Evolutionary conservation across 805 yeast genomes (phyloP).

Genomic region (Metschnikowia anglica): DNA sequence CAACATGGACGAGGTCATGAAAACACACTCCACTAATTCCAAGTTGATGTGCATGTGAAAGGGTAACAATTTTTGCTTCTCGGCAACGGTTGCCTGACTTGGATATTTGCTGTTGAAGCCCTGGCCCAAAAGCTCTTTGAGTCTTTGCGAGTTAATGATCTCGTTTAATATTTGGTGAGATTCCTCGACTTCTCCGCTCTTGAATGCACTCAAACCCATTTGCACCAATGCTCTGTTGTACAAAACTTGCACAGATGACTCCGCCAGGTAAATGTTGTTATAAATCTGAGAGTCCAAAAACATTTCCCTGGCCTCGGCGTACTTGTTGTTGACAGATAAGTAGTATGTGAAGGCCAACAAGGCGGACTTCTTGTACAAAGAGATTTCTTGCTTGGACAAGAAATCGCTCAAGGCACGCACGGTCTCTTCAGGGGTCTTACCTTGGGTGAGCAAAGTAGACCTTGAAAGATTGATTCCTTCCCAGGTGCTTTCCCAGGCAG

Average conservation of each 20-base stretch:
- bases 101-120: constrained; percentile 70
- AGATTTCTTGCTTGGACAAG: constrained; percentile 64
- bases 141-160: constrained; percentile 78
- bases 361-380: constrained; percentile 76
- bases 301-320: constrained; percentile 83
- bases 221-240: constrained; percentile 96
- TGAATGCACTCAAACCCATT: constrained; percentile 93
- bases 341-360: constrained; percentile 83
- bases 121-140: constrained; percentile 93
- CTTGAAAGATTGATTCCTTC: constrained; percentile 26
- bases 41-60: constrained; percentile 98
- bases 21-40: constrained; percentile 91
- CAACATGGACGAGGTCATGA: constrained; percentile 83
- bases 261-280: constrained; percentile 78
- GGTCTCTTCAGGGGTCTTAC: constrained; percentile 43
- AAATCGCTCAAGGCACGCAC: constrained; percentile 64
- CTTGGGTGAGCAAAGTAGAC: constrained; percentile 31
- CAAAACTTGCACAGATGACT: constrained; percentile 81
- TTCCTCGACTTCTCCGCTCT: constrained; percentile 81
- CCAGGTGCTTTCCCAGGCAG: constrained; percentile 65
- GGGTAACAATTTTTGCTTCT: constrained; percentile 83
- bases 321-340: constrained; percentile 85
- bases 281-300: constrained; percentile 83
- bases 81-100: constrained; percentile 54
- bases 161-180: constrained; percentile 85